These are phyloP conservation scores for Hysterangium stoloniferum DNA, from an alignment of 768 basidiomycete species.

Conservation along the genomic window DNA sequence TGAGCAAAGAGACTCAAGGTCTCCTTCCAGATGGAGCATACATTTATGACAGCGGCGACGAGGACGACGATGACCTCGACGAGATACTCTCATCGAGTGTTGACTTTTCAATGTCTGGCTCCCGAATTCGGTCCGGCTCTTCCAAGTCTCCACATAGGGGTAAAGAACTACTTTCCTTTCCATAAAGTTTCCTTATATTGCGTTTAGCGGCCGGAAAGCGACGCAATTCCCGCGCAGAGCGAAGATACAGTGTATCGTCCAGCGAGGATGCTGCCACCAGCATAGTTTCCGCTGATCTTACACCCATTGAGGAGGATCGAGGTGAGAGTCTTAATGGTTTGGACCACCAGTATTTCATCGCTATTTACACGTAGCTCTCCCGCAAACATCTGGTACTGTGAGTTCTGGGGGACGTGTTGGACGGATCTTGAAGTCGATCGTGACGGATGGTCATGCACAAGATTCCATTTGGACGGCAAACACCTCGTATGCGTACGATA, in stretches of 20 bases:
- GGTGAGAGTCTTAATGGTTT: background rate
- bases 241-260: constrained; percentile 45
- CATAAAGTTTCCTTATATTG: background rate
- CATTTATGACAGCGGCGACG: constrained; percentile 42
- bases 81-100: constrained; percentile 17
- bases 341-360: background rate
- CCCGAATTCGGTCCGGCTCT: background rate
- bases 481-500: constrained; percentile 77
- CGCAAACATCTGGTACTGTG: background rate
- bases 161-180: background rate
- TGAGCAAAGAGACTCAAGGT: constrained; percentile 53
- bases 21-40: constrained; percentile 32
- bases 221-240: constrained; percentile 10
- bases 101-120: background rate
- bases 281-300: constrained; percentile 22
- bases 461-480: constrained; percentile 70
- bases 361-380: background rate
- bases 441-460: background rate
- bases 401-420: background rate
- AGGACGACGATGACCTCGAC: constrained; percentile 51
- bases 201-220: background rate
- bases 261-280: constrained; percentile 38
- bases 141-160: background rate
- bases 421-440: constrained; percentile 3
- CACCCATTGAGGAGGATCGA: background rate